These are phyloP conservation scores for Wallacemonas sp. DNA, from an alignment of 208 protist genomes.

Conservation along the genomic window DNA sequence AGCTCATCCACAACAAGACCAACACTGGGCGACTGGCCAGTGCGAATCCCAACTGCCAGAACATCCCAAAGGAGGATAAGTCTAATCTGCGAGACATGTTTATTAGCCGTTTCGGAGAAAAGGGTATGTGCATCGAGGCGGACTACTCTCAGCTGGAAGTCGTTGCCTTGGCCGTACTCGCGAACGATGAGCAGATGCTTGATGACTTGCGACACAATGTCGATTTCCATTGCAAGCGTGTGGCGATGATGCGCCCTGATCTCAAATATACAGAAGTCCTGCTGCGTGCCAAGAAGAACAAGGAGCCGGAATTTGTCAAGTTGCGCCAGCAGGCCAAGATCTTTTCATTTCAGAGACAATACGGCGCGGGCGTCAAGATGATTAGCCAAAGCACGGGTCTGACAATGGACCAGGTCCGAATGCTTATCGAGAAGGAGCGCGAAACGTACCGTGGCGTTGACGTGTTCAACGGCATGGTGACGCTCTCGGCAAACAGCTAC, in stretches of 20 bases:
- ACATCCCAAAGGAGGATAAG: slow-evolving; percentile 93
- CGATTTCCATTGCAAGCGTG: slow-evolving; percentile 94
- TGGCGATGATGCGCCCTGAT: slow-evolving; percentile 92
- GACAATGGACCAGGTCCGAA: slow-evolving; percentile 88
- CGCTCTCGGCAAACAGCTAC: slow-evolving; percentile 88
- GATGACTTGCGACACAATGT: slow-evolving; percentile 88
- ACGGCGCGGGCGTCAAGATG: slow-evolving; percentile 91
- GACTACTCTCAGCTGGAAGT: slow-evolving; percentile 95
- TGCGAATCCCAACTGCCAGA: slow-evolving; percentile 93
- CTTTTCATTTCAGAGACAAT: slow-evolving; percentile 94
- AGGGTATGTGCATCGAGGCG: slow-evolving; percentile 91
- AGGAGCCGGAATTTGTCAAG: slow-evolving; percentile 92
- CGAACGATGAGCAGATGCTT: slow-evolving; percentile 88
- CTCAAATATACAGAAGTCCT: slow-evolving; percentile 91
- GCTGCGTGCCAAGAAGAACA: slow-evolving; percentile 88
- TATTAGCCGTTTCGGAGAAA: slow-evolving; percentile 84
- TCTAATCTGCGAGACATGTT: slow-evolving; percentile 89
- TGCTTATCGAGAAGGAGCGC: slow-evolving; percentile 91
- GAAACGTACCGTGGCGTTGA: slow-evolving; percentile 89
- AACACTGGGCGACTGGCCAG: slow-evolving; percentile 85
- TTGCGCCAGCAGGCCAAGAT: slow-evolving; percentile 93
- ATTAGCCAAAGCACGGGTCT: slow-evolving; percentile 91
- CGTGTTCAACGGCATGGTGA: slow-evolving; percentile 90
- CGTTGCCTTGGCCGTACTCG: slow-evolving; percentile 87
- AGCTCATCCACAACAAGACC: slow-evolving; percentile 94